phyloP scores from a whole-genome alignment of 768 basidiomycete species.

The Boletus rubropictus region DNA sequence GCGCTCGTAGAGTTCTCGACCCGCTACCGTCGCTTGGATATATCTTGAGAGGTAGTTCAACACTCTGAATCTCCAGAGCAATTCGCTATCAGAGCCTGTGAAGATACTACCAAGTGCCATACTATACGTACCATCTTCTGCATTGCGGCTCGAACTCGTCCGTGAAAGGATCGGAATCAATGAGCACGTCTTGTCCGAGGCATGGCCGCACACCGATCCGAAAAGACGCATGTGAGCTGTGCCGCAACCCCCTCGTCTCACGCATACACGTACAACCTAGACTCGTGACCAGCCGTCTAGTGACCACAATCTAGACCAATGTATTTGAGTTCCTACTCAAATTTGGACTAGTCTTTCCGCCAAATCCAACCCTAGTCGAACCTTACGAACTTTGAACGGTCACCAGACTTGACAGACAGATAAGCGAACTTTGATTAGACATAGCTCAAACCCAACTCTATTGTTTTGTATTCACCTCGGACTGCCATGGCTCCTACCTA shows the following conservation, averaged over 20 bases:
- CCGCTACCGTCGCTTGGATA: background rate
- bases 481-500: no score
- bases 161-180: background rate
- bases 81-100: background rate
- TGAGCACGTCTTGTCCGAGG: constrained; percentile 3
- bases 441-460: no score
- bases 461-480: no score
- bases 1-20: background rate
- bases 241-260: constrained; percentile 4
- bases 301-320: no score
- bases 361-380: no score
- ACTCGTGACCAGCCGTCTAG: no score
- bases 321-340: no score
- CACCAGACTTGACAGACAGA: no score
- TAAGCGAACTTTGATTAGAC: no score
- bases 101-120: background rate
- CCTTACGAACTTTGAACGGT: no score
- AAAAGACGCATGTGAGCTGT: background rate
- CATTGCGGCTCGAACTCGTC: background rate
- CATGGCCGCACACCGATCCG: constrained; percentile 11
- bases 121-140: background rate
- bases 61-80: background rate
- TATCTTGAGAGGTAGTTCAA: background rate
- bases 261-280: constrained; percentile 21
- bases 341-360: no score